Evolutionary conservation across 306 rosid genomes (phyloP).

Genomic region (Begonia masoniana): DNA sequence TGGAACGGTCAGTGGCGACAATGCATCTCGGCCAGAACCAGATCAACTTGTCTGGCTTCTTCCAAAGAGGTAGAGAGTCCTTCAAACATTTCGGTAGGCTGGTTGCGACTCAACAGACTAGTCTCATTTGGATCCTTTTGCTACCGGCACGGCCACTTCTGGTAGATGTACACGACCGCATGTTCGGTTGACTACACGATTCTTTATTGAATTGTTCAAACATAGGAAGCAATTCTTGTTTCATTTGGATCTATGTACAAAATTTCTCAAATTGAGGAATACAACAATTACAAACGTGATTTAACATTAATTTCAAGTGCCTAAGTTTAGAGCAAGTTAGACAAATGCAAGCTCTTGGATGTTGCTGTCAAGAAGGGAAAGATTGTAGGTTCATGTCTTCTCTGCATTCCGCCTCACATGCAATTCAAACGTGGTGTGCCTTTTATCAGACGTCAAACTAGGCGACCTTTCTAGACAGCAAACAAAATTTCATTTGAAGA

Average conservation of each 20-base stretch:
- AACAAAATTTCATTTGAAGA: slow-evolving; percentile 11
- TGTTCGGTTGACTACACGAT: slow-evolving; percentile 10
- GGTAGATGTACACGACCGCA: slow-evolving; percentile 24
- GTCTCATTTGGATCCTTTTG: slow-evolving; percentile 52
- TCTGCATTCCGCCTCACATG: too few species aligned
- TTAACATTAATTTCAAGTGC: too few species aligned
- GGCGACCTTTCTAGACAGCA: too few species aligned
- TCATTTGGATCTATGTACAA: too few species aligned
- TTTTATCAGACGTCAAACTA: too few species aligned
- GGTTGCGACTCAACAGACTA: slow-evolving; percentile 74
- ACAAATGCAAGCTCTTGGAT: too few species aligned
- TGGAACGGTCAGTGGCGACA: slow-evolving; percentile 32
- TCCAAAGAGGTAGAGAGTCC: slow-evolving; percentile 54
- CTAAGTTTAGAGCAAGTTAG: too few species aligned
- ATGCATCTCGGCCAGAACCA: slow-evolving; percentile 31
- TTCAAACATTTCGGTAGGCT: slow-evolving; percentile 60
- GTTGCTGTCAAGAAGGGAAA: too few species aligned
- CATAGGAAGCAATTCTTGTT: slow-evolving; percentile 2
- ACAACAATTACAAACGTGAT: too few species aligned
- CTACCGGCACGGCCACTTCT: slow-evolving; percentile 54
- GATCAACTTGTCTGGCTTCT: slow-evolving; percentile 44
- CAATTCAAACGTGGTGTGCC: too few species aligned
- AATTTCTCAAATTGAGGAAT: too few species aligned
- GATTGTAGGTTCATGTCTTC: too few species aligned
- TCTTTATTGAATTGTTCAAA: slow-evolving; percentile 66